Conservation (phyloP, 2,329 filamentous ascomycete species). For the Thielaviopsis musarum region DNA sequence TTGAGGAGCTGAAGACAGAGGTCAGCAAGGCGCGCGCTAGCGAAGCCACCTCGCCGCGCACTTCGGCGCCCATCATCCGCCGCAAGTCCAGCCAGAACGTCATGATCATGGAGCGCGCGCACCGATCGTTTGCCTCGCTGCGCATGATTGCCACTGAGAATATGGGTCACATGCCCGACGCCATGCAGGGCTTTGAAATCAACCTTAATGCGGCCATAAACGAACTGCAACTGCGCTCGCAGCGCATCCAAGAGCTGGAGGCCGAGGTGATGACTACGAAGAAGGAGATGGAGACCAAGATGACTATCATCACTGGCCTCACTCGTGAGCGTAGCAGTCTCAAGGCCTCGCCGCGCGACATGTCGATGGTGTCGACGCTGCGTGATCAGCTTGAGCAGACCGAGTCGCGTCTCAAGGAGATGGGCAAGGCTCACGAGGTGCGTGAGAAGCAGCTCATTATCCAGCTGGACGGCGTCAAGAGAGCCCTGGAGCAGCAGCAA, state of each 20-base stretch:
- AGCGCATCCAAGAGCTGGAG: slow-evolving; percentile 81
- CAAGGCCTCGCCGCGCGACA: slow-evolving; percentile 70
- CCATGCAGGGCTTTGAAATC: slow-evolving; percentile 81
- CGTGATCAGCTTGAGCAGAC: slow-evolving; percentile 77
- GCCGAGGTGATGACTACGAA: slow-evolving; percentile 65
- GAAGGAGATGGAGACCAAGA: slow-evolving; percentile 95
- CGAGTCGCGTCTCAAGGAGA: slow-evolving; percentile 58
- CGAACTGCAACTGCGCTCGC: slow-evolving; percentile 71
- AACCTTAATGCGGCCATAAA: slow-evolving; percentile 87
- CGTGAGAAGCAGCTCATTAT: slow-evolving; percentile 59
- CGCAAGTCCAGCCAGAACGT: slow-evolving; percentile 86
- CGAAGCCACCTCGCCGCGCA: slow-evolving; percentile 43
- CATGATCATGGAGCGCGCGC: slow-evolving; percentile 74
- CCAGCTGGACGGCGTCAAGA: slow-evolving; percentile 41
- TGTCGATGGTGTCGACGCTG: slow-evolving; percentile 74
- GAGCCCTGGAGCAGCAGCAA: slow-evolving; percentile 10
- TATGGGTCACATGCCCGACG: slow-evolving; percentile 65
- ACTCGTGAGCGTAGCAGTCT: slow-evolving; percentile 86
- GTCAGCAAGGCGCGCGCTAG: slow-evolving; percentile 57
- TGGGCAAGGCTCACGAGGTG: slow-evolving; percentile 55
- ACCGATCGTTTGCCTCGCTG: slow-evolving; percentile 77
- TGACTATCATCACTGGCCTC: slow-evolving; percentile 84
- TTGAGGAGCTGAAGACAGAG: slow-evolving; percentile 82
- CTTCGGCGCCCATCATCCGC: slow-evolving; percentile 63
- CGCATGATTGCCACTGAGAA: slow-evolving; percentile 78